Conservation (phyloP, 140 eudicot species). For the Erigeron philadelphicus region DNA sequence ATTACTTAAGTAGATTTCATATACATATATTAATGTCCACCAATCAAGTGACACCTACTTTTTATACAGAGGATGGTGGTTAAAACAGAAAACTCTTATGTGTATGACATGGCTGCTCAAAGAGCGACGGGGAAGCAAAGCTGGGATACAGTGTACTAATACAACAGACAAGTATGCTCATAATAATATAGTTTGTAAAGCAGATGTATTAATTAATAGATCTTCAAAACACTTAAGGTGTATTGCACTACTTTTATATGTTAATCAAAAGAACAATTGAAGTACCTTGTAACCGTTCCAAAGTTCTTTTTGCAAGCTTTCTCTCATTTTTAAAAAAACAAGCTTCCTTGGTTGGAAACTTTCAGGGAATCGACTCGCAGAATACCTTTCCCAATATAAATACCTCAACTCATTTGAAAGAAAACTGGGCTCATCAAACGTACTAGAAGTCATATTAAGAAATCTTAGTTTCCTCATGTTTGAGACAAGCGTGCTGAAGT, state of each 20-base stretch:
- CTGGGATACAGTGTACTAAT: background rate
- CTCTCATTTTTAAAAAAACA: no score
- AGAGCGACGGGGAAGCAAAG: background rate
- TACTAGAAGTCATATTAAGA: background rate
- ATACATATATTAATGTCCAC: background rate
- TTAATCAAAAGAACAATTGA: no score
- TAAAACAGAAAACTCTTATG: no score
- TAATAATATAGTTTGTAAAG: no score
- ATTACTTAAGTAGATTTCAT: no score
- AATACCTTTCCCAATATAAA: background rate
- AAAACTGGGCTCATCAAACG: background rate
- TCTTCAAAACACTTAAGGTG: no score
- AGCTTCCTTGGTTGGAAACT: background rate
- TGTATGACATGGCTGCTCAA: no score
- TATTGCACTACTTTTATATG: no score
- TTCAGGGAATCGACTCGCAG: background rate
- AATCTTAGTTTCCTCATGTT: background rate
- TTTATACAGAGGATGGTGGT: background rate
- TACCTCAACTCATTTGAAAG: slow-evolving; percentile 9
- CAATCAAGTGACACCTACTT: background rate
- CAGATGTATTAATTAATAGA: no score
- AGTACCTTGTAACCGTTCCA: no score
- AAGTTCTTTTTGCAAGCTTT: no score
- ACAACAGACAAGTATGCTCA: background rate
- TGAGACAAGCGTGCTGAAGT: background rate